These are phyloP conservation scores for Bacterosira constricta DNA, from an alignment of 108 stramenopile species.

Conservation along the genomic window DNA sequence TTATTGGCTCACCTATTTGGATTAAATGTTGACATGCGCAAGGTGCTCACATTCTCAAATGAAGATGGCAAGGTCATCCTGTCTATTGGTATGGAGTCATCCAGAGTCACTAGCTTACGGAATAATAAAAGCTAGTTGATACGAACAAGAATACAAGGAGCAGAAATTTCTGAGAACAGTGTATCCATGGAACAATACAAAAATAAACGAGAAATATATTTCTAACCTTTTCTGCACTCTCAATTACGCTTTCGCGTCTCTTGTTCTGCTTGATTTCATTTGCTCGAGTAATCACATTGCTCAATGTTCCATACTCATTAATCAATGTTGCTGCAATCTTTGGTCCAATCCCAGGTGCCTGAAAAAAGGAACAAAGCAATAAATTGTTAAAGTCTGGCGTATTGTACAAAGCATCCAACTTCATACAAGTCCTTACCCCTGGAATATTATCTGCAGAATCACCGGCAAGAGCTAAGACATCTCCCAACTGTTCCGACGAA, in stretches of 20 bases:
- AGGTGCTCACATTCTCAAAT: slow-evolving; percentile 35
- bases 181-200: slow-evolving; percentile 26
- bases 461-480: slow-evolving; percentile 86
- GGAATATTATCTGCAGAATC: slow-evolving; percentile 89
- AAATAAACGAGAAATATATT: slow-evolving; percentile 42
- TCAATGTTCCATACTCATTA: slow-evolving; percentile 70
- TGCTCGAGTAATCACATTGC: slow-evolving; percentile 54
- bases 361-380: neutral
- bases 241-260: slow-evolving; percentile 64
- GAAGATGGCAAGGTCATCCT: slow-evolving; percentile 23
- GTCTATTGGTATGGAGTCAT: slow-evolving; percentile 22
- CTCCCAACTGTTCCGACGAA: slow-evolving; percentile 69
- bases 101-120: slow-evolving; percentile 31
- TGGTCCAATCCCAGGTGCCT: slow-evolving; percentile 81
- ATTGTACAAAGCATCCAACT: neutral
- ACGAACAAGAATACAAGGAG: slow-evolving; percentile 3
- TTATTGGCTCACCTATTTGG: slow-evolving; percentile 25
- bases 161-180: slow-evolving; percentile 36
- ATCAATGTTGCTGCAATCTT: slow-evolving; percentile 83
- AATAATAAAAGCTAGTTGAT: slow-evolving; percentile 30
- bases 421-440: slow-evolving; percentile 49
- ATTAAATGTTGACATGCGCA: slow-evolving; percentile 46
- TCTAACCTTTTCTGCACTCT: slow-evolving; percentile 55
- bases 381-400: neutral
- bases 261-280: slow-evolving; percentile 67